phyloP scores from a whole-genome alignment of 768 basidiomycete genomes.

The Lactarius sp. region DNA sequence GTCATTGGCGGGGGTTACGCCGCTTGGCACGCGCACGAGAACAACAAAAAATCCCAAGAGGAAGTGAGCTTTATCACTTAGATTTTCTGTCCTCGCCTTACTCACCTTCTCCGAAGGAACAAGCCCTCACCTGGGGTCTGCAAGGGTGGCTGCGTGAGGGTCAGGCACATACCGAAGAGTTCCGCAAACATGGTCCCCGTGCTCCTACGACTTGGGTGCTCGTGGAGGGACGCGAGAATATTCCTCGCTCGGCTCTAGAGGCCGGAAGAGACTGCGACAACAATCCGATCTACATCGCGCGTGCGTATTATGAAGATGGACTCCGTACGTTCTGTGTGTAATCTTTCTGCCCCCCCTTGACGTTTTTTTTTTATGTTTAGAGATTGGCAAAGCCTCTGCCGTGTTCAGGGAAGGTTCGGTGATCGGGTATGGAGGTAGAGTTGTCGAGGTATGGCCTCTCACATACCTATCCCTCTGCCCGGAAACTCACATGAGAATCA shows the following conservation, averaged over 20 bases:
- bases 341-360: conserved; percentile 11
- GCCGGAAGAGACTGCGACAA: conserved; percentile 49
- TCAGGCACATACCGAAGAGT: conserved; percentile 46
- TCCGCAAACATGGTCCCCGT: conserved; percentile 39
- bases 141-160: conserved; percentile 56
- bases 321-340: conserved; percentile 38
- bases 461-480: not conserved
- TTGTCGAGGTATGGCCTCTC: conserved; percentile 46
- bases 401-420: conserved; percentile 57
- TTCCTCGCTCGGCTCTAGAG: conserved; percentile 53
- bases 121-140: conserved; percentile 45
- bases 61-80: conserved; percentile 39
- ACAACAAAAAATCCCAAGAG: conserved; percentile 45
- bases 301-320: conserved; percentile 54
- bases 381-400: conserved; percentile 60
- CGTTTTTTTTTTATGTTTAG: conserved; percentile 33
- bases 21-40: conserved; percentile 51
- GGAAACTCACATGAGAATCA: conserved; percentile 29
- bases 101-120: conserved; percentile 36
- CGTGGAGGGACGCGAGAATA: conserved; percentile 46
- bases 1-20: conserved; percentile 45
- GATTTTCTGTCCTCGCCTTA: not conserved
- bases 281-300: conserved; percentile 51
- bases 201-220: conserved; percentile 60
- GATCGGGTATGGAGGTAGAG: conserved; percentile 56